Evolutionary conservation across 139 green algal genomes (phyloP).

Genomic region (Coelastrella sp.): DNA sequence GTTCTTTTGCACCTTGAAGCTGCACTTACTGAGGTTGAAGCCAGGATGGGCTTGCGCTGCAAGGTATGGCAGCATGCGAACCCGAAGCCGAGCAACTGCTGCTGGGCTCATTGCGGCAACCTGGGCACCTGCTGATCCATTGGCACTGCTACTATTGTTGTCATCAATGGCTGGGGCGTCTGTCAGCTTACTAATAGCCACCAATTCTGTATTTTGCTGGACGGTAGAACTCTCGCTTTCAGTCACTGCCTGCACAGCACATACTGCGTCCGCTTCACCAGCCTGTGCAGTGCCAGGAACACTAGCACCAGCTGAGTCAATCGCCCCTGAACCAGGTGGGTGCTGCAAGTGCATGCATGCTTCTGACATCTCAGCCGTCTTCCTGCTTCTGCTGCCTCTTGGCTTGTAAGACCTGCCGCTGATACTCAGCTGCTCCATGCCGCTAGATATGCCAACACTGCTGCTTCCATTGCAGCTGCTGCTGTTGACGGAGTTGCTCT

Average conservation of each 20-base stretch:
- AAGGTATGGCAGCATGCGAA: conserved; percentile 15
- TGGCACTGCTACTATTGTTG: background rate
- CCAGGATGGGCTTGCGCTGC: background rate
- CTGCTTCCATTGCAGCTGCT: background rate
- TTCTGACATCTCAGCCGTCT: too few species aligned
- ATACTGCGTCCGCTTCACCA: background rate
- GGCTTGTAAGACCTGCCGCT: background rate
- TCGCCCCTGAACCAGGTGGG: too few species aligned
- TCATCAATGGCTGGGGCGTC: background rate
- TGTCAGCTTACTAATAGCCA: too few species aligned
- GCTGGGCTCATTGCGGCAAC: background rate
- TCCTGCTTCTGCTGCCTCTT: too few species aligned
- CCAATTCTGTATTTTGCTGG: too few species aligned
- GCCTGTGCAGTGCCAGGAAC: background rate
- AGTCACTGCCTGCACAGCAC: too few species aligned
- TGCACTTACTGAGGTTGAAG: background rate
- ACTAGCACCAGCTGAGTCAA: too few species aligned
- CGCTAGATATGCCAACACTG: too few species aligned
- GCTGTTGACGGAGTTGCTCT: background rate
- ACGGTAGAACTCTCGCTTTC: too few species aligned
- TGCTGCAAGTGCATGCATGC: too few species aligned
- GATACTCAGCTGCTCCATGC: background rate
- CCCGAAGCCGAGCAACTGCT: background rate
- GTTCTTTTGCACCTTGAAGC: conserved; percentile 36
- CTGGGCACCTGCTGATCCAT: background rate